A percentile compares a stretch with the other conserved stretches of the same genome.
These are phyloP conservation scores for Kernera saxatilis DNA, from an alignment of 345 rosid species.

Conservation along the genomic window DNA sequence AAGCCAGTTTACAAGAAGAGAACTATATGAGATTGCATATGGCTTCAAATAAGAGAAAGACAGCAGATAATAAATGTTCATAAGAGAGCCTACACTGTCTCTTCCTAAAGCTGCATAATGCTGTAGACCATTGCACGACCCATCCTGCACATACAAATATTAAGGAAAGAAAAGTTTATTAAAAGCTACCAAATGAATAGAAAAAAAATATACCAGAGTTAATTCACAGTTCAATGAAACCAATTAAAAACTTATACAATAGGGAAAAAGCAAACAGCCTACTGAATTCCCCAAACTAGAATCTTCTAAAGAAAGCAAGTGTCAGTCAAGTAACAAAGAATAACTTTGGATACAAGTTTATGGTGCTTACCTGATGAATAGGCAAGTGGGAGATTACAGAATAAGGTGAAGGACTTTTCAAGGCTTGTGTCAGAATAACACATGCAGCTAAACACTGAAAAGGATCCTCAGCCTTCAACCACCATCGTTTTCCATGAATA, in stretches of 20 bases:
- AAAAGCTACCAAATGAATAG: not conserved
- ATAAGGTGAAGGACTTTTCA: constrained; percentile 73
- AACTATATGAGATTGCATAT: not conserved
- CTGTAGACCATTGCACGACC: constrained; percentile 97
- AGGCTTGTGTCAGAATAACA: constrained; percentile 74
- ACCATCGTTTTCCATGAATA: constrained; percentile 78
- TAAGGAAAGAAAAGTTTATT: not conserved
- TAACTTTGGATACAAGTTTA: constrained; percentile 3
- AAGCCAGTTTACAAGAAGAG: constrained; percentile 23
- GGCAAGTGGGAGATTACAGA: constrained; percentile 74
- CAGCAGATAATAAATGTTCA: not conserved
- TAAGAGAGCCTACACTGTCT: constrained; percentile 60
- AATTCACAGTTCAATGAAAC: not conserved
- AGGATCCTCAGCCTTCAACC: constrained; percentile 97
- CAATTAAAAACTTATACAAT: not conserved
- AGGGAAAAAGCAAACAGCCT: not conserved
- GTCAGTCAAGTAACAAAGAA: not conserved
- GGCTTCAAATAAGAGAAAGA: not conserved
- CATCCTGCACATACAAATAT: constrained; percentile 56
- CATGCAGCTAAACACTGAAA: constrained; percentile 98
- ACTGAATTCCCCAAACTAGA: not conserved
- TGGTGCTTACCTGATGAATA: constrained; percentile 76
- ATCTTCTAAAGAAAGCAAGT: not conserved
- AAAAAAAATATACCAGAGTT: not conserved
- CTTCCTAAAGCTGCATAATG: constrained; percentile 99